Evolutionary conservation across 2,329 filamentous ascomycete species (phyloP), one percentile per base, ranked within the genome.

Genomic region (Xylaria arbuscula): DNA sequence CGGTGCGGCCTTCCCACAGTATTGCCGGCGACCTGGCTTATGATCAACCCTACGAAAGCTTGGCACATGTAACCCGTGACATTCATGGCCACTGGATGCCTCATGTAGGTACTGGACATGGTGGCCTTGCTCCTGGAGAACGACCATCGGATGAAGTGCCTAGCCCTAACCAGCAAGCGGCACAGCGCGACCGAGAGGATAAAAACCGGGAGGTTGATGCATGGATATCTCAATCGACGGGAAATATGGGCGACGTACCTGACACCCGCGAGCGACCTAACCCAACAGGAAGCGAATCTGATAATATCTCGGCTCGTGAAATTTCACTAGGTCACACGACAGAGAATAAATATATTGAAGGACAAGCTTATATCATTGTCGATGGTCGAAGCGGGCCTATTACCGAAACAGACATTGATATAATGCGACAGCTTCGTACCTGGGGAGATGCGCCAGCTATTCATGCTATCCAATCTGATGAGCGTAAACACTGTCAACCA

Each of bases 361-460:
- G 84, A 1, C 85, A 86, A 72, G 83, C 82, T 1, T 89, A 89
- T 70, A 83, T 83, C 62, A 73, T 77, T 22, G 78, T 80, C 32
- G 77, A 76, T 2, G 78, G 80, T 5, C 66, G 67, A 5, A 83
- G 73, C 48, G 76, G 82, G 5, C 78, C 79, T 42, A 74, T 87
- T 69, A 85, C 80, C 1, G 76, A 80, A 13, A 76, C 79, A 13
- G 87, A 89, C 71, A 76, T 84, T 50, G 79, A 84, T 34, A 83
- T 88, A 40, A 84, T 89, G 72, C 80, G 81, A 34, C 77, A 81
- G 40, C 80, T 82, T 65, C 82, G 81, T 48, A 81, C 81, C 47
- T 89, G 86, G 86, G 83, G 79, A 1, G 81, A 87, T 70, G 79
- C 81, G 0, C 86, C 87, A 0, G 73, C 81, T 40, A 74, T 86